Percentiles rank a stretch among this genome's conserved stretches.
Conservation (phyloP, 2,329 filamentous ascomycete genomes). For the Sarocladiaceae sp. region DNA sequence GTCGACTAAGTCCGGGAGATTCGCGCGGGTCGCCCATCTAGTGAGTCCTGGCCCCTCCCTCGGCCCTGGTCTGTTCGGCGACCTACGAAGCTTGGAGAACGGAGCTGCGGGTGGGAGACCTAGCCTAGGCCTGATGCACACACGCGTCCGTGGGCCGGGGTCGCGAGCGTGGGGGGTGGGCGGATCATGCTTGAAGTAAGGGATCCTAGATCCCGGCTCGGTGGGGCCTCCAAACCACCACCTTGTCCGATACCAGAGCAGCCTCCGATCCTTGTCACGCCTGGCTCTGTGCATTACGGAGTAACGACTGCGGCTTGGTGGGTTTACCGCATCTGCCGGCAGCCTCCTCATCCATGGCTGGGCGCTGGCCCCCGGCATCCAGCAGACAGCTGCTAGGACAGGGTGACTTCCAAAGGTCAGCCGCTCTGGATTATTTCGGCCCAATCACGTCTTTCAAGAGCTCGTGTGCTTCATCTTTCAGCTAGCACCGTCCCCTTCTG, state of each 20-base stretch:
- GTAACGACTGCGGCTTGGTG: background rate
- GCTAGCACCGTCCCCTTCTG: conserved; percentile 1
- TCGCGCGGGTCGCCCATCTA: no score
- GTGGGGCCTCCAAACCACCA: no score
- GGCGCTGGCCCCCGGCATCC: no score
- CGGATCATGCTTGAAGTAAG: background rate
- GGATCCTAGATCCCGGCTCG: conserved; percentile 3
- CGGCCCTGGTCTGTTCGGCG: no score
- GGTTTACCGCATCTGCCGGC: conserved; percentile 1
- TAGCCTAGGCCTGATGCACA: background rate
- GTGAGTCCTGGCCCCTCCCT: no score
- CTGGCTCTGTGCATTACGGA: background rate
- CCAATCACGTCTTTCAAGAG: background rate
- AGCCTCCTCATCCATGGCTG: background rate
- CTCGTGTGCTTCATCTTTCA: conserved; percentile 1
- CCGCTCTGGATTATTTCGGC: background rate
- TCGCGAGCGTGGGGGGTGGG: background rate
- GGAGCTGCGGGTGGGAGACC: no score
- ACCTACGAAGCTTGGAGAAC: no score
- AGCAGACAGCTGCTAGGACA: no score
- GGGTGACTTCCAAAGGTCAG: background rate
- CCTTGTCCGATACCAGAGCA: background rate
- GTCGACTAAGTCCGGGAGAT: no score
- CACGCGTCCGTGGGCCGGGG: background rate
- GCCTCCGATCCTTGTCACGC: background rate